Percentiles rank a stretch among this genome's conserved stretches.
phyloP scores from a whole-genome alignment of 192 early-diverging fungal species.

The Glomus cerebriforme region DNA sequence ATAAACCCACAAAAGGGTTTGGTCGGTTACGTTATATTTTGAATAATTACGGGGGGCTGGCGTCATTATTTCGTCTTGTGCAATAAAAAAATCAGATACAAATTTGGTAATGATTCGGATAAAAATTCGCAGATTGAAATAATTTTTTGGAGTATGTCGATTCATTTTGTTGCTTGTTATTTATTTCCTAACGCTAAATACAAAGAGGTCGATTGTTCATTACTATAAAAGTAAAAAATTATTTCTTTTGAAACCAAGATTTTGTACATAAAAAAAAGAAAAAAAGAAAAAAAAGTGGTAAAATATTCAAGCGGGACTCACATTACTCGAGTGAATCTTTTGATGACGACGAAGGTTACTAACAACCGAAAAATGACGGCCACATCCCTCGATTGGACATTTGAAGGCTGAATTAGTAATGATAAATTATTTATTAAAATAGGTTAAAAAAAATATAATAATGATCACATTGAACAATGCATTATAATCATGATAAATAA shows the following conservation, averaged over 20 bases:
- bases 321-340: constrained; percentile 48
- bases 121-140: background rate
- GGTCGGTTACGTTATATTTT: background rate
- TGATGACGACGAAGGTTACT: constrained; percentile 69
- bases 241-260: background rate
- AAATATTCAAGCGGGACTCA: background rate
- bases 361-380: constrained; percentile 67
- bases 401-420: constrained; percentile 37
- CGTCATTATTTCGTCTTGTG: background rate
- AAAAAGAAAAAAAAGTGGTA: too few species aligned
- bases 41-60: background rate
- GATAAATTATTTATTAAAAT: background rate
- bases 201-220: background rate
- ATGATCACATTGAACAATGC: background rate
- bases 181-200: background rate
- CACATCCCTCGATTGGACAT: constrained; percentile 62
- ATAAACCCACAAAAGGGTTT: background rate
- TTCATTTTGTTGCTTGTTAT: background rate
- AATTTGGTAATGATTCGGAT: background rate
- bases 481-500: too few species aligned
- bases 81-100: background rate
- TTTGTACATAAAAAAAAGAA: too few species aligned
- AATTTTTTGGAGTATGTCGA: background rate
- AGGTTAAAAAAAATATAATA: background rate
- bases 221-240: background rate